Evolutionary conservation across 345 rosid species (phyloP), one percentile per base, ranked within the genome.

Genomic region (Gossypium mustelinum): DNA sequence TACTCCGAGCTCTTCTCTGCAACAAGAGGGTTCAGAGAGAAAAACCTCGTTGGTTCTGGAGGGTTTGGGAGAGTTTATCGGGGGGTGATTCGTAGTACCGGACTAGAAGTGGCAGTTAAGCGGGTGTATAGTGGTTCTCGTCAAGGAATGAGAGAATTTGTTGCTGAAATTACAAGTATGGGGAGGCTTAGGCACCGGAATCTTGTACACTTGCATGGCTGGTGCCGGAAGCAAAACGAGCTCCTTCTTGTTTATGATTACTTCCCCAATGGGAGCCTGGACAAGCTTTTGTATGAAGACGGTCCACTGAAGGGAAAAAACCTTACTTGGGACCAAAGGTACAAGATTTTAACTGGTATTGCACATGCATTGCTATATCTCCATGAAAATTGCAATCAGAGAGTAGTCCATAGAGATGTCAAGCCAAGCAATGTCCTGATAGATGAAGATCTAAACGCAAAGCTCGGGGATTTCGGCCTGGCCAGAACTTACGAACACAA

Each of bases 371-470:
- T 84, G 57, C 45, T 79, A 20, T 88, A 88, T 75, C 77, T 88
- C 50, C 91, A 88, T 27, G 88, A 88, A 50, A 86, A 82, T 25
- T 88, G 88, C 78, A 77, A 84, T 18, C 87, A 86, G 58, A 84
- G 79, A 0, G 86, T 88, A 75, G 80, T 86, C 73, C 92, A 86
- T 62, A 73, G 89, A 79, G 92, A 88, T 61, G 79, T 86, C 61
- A 88, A 86, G 68, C 84, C 92, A 10, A 83, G 85, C n/a, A 88
- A 86, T 63, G 86, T 84, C 69, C 58, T 88, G 59, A 56, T 88
- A 27, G 87, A 88, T 58, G 64, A 72, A 43, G 18, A 78, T 9
- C 74, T 78, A 65, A 72, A 72, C 55, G 85, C 88, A 70, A 82
- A 83, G 60, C 87, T 86, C 6, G 85, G 87, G 9, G 89, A 86